Evolutionary conservation across 139 green algal species (phyloP), one percentile per base, ranked within the genome.

Genomic region (Picochlorum costavermella): DNA sequence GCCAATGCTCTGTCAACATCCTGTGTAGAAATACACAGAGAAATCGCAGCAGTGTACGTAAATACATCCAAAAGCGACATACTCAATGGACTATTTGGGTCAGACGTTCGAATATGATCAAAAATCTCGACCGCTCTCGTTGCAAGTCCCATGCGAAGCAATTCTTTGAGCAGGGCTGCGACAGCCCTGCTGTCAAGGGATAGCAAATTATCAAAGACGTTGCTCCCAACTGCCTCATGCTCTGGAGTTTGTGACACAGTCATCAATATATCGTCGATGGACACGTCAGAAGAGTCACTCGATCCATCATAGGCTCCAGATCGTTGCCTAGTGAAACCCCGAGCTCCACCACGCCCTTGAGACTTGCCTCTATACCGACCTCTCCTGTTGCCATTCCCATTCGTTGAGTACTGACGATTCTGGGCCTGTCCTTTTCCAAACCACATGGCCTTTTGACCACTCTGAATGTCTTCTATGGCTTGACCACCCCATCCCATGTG

Each of bases 21-120:
- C 45, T 82, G 84, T 60, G 83, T 72, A 40, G 84, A 76, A 48
- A 90, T 92, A 67, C 86, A 93, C 17, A 90, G 66, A 14, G 75
- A 84, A 53, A 94, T 87, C 49, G 83, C 84, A 31, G 86, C 86
- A 6, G 87, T 95, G 71, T 89, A 95, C 16, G 79, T 83, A 73
- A 84, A 95, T 1, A 94, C 84, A 28, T 95, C 87, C 56, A 79
- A 82, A 51, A 92, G 73, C 3, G 56, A 40, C n/a, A 65, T 45
- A 28, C 17, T 23, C 16, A 91, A 66, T 9, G 74, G 69, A 66
- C 82, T 71, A 14, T 64, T 69, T 28, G 64, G 56, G 11, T 82
- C 72, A 46, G 84, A 63, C 0, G 56, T 65, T n/a, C 86, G 77
- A 17, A 94, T 66, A 68, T 61, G 79, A 56, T 92, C 84, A 58